phyloP scores from a whole-genome alignment of 192 early-diverging fungal genomes.

The Mortierella antarctica region DNA sequence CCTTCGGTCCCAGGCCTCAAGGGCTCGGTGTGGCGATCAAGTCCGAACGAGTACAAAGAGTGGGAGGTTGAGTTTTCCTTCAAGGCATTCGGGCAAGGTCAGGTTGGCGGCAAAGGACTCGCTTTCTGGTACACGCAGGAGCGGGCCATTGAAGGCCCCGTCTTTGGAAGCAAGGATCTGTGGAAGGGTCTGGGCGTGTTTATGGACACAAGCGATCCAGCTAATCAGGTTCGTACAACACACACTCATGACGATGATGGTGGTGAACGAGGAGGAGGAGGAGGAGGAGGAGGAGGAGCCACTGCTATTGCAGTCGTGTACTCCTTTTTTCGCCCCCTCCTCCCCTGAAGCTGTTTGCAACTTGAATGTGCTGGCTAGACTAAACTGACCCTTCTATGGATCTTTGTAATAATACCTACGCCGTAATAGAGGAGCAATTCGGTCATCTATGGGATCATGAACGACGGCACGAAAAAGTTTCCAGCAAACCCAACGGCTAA shows the following conservation, averaged over 20 bases:
- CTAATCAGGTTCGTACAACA: conserved; percentile 37
- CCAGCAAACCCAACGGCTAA: conserved; percentile 37
- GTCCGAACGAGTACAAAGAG: conserved; percentile 66
- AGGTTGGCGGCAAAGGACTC: conserved; percentile 79
- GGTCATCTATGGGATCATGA: conserved; percentile 70
- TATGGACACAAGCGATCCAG: conserved; percentile 70
- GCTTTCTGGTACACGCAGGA: conserved; percentile 88
- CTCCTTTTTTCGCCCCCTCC: background rate
- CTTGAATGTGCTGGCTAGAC: too few species aligned
- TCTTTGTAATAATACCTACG: background rate
- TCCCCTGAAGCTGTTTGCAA: background rate
- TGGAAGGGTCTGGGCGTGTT: conserved; percentile 76
- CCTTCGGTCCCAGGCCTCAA: conserved; percentile 67
- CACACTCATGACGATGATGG: background rate
- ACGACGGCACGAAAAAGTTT: conserved; percentile 66
- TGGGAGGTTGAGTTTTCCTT: conserved; percentile 83
- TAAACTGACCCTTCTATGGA: background rate
- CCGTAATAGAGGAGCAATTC: conserved; percentile 56
- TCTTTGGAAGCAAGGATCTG: conserved; percentile 74
- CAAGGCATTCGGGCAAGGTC: conserved; percentile 67
- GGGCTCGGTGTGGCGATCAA: conserved; percentile 70
- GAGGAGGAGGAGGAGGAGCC: background rate
- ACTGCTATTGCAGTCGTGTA: background rate
- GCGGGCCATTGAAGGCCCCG: conserved; percentile 58
- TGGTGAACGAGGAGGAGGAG: background rate